Base-by-base conservation (phyloP, 2,329 filamentous ascomycete genomes). In the Diplodia seriata region DNA sequence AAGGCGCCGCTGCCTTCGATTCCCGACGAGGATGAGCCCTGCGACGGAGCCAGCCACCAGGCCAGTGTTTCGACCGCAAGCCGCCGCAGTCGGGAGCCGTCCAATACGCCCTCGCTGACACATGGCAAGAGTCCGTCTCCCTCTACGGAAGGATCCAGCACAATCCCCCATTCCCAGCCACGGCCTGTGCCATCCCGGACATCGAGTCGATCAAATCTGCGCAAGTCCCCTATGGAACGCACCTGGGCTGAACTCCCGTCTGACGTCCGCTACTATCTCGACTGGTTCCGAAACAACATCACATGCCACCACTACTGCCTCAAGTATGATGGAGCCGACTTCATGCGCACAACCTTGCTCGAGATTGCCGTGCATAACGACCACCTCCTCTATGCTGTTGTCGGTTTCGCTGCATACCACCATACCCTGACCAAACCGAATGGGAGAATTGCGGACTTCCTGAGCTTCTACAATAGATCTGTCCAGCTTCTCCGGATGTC, bases 391-490 rank as follows among this genome's bases (percentile, higher is more conserved):
- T 93, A 97, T 76, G 93, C 94, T 0, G 81, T 97, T 4, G 91
- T 94, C 11, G 93, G 91, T 0, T 98, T 97, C 76, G 86, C 94
- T 12, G 92, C 94, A 0, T 98, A 97, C 74, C 93, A 97, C 72
- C 86, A 90, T 71, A 91, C 91, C 1, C 78, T 97, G 59, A 85
- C 85, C 49, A 87, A 90, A 59, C 87, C 90, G 0, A 82, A 89
- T 59, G 92, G 91, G 26, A 89, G 89, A 71, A 88, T 98, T 31
- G 86, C 91, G 69, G 89, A 91, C 64, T 98, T 98, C 73, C 83
- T 98, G 33, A 87, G 89, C 68, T 97, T 96, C 75, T 97, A 98
- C 81, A 94, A 97, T 78, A 90, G 89, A 75, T 94, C 94, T 11
- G 90, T 99, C 33, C 90, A 87, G 1, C 81, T 93, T 31, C 85